Conservation (phyloP, 495 filamentous ascomycete genomes). For the Thermothielavioides terrestris region DNA sequence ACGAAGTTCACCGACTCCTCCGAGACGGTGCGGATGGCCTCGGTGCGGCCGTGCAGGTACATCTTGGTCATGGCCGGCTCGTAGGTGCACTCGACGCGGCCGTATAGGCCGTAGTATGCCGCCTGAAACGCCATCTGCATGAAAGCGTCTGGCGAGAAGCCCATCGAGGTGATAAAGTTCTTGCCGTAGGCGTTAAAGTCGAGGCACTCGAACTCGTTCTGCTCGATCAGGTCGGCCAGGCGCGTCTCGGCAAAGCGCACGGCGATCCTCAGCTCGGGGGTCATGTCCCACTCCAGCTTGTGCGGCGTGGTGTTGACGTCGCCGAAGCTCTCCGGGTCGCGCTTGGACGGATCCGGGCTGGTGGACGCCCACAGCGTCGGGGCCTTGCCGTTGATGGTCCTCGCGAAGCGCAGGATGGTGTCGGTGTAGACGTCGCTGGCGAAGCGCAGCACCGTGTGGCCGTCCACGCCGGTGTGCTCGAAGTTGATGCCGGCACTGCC, state of each 20-base stretch:
- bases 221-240: slow-evolving; percentile 87
- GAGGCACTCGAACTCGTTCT: slow-evolving; percentile 90
- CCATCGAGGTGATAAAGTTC: slow-evolving; percentile 95
- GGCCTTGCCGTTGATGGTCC: slow-evolving; percentile 91
- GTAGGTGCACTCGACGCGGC: slow-evolving; percentile 86
- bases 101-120: slow-evolving; percentile 96
- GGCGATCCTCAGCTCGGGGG: slow-evolving; percentile 82
- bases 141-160: slow-evolving; percentile 94
- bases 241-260: slow-evolving; percentile 93
- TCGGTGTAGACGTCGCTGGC: slow-evolving; percentile 96
- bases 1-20: slow-evolving; percentile 77
- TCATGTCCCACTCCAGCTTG: slow-evolving; percentile 97
- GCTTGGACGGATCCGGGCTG: slow-evolving; percentile 87
- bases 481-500: slow-evolving; percentile 98
- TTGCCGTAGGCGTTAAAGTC: slow-evolving; percentile 88
- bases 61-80: slow-evolving; percentile 98
- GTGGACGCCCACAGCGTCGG: slow-evolving; percentile 85
- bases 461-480: slow-evolving; percentile 96
- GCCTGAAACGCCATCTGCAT: slow-evolving; percentile 99
- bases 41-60: slow-evolving; percentile 87
- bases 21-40: slow-evolving; percentile 83
- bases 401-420: slow-evolving; percentile 92
- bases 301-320: slow-evolving; percentile 91
- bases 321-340: slow-evolving; percentile 87
- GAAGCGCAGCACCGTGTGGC: slow-evolving; percentile 92